phyloP scores from a whole-genome alignment of 345 rosid genomes.

The Sapria himalayana region DNA sequence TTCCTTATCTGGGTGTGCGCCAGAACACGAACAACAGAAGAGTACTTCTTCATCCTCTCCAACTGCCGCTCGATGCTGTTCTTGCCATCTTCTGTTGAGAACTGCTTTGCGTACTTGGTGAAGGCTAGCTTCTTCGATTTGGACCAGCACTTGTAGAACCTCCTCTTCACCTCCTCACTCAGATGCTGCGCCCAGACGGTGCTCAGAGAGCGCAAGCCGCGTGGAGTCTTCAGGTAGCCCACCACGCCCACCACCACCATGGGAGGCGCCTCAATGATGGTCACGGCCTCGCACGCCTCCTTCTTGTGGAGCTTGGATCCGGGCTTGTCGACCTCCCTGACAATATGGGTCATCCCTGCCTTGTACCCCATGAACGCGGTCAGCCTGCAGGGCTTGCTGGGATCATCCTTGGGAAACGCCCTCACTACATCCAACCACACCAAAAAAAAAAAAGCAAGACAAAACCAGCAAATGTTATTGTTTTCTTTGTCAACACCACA shows the following conservation, averaged over 20 bases:
- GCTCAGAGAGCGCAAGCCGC: slow-evolving; percentile 47
- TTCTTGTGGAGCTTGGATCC: slow-evolving; percentile 93
- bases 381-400: slow-evolving; percentile 49
- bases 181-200: slow-evolving; percentile 87
- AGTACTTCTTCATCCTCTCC: slow-evolving; percentile 68
- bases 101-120: slow-evolving; percentile 37
- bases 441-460: not conserved
- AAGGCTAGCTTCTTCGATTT: slow-evolving; percentile 88
- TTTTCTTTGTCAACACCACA: not conserved
- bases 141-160: slow-evolving; percentile 78
- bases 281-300: slow-evolving; percentile 83
- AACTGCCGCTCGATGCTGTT: slow-evolving; percentile 41
- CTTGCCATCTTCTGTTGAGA: slow-evolving; percentile 47
- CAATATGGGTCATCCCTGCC: slow-evolving; percentile 93
- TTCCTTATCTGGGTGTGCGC: slow-evolving; percentile 88
- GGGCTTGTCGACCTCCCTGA: slow-evolving; percentile 70
- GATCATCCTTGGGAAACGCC: slow-evolving; percentile 82
- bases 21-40: slow-evolving; percentile 47
- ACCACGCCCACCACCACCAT: slow-evolving; percentile 76
- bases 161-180: slow-evolving; percentile 58
- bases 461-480: not conserved
- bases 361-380: slow-evolving; percentile 84
- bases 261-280: slow-evolving; percentile 64
- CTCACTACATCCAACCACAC: slow-evolving; percentile 32
- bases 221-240: slow-evolving; percentile 57